Base-by-base conservation (phyloP, 805 yeast genomes). In the Komagataella ulmi region DNA sequence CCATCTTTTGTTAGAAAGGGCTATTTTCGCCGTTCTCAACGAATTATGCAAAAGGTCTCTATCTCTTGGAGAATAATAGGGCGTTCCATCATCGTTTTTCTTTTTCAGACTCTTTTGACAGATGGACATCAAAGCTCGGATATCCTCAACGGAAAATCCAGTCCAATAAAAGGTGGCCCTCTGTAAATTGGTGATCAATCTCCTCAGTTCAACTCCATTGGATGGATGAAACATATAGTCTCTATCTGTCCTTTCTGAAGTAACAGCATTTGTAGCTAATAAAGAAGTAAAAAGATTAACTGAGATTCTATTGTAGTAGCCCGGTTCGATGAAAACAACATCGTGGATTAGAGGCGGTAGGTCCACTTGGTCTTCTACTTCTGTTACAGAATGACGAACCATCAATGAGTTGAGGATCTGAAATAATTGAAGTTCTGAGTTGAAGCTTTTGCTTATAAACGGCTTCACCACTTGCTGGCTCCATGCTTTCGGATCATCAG, bases 141-240 rank as follows among this genome's bases (percentile, higher is more conserved):
- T 68, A 63, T 83, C 88, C 46, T 69, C 71, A 23, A 72, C 70
- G 10, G 82, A 71, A 59, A 83, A 83, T 0, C 88, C 89, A 1
- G 87, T 80, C 90, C 90, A 83, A 58, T 80, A 80, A 60, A 83
- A 82, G 0, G 89, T 80, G 1, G 85, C 80, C 53, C 83, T 70
- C 61, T 79, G 86, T 24, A 83, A 60, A 58, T 83, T 83, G 3
- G 77, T 73, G 10, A 83, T 74, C 55, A 83, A 68, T 49, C 82
- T 63, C 54, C 82, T 66, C 44, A 83, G 62, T 54, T 80, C 81
- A 17, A 61, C 62, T 46, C 78, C 67, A 57, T 81, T 82, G 0
- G 74, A 62, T 0, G 80, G 75, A 67, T 83, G 83, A 59, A 83
- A 83, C 87, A 83, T 81, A 62, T 80, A 83, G 61, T 83, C 89